phyloP scores from a whole-genome alignment of 345 rosid species.

The Brassica juncea region DNA sequence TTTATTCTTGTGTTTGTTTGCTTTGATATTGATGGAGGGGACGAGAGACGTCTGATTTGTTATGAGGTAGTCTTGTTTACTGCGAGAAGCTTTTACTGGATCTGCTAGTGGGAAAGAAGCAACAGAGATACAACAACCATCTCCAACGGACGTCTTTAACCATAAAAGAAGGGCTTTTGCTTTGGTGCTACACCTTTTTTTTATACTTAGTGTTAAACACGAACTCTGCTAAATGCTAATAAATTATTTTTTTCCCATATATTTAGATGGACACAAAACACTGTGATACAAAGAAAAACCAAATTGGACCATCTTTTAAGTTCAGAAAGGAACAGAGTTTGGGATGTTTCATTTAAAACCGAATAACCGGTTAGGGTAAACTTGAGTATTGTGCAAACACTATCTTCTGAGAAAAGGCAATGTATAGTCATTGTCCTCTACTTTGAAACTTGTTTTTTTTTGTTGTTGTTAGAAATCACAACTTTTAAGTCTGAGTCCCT shows the following conservation, averaged over 20 bases:
- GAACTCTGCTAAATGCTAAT: no score
- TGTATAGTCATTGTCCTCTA: constrained; percentile 18
- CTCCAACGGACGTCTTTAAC: no score
- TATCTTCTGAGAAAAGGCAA: constrained; percentile 37
- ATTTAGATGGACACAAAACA: background rate
- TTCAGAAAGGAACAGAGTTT: background rate
- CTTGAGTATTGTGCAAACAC: constrained; percentile 7
- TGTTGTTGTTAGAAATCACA: constrained; percentile 8
- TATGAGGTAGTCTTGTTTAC: background rate
- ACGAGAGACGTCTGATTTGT: background rate
- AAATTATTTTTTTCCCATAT: background rate
- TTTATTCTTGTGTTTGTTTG: background rate
- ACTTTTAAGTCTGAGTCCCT: constrained; percentile 16
- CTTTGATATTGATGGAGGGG: background rate
- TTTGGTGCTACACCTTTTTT: no score
- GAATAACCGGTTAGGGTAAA: constrained; percentile 27
- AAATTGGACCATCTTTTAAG: background rate
- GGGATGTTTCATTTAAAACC: constrained; percentile 12
- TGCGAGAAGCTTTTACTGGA: no score
- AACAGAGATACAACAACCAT: no score
- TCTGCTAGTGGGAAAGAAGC: no score
- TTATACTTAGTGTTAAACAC: no score
- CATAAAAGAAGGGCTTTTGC: no score
- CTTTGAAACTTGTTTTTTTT: constrained; percentile 3
- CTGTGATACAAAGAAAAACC: constrained; percentile 10